A percentile compares a stretch with the other conserved stretches of the same genome.
These are phyloP conservation scores for Cytospora chrysosperma DNA, from an alignment of 2,329 filamentous ascomycete species.

Conservation along the genomic window DNA sequence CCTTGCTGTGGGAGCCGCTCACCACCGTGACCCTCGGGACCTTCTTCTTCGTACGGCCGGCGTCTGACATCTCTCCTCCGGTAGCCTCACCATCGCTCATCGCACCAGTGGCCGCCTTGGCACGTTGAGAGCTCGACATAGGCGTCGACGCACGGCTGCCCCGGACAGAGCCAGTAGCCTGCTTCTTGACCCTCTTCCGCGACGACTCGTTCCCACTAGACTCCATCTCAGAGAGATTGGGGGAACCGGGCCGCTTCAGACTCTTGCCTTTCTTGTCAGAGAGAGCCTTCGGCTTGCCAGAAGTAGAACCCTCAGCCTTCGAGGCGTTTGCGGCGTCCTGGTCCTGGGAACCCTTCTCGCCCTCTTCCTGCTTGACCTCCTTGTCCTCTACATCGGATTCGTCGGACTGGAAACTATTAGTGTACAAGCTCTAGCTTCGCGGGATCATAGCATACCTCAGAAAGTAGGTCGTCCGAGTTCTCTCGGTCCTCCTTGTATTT, in stretches of 20 bases:
- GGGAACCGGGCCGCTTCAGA: slow-evolving; percentile 82
- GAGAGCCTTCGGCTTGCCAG: slow-evolving; percentile 43
- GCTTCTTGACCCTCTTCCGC: slow-evolving; percentile 73
- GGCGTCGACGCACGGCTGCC: slow-evolving; percentile 58
- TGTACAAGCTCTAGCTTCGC: slow-evolving; percentile 16
- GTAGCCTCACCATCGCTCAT: slow-evolving; percentile 73
- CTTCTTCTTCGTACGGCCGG: slow-evolving; percentile 52
- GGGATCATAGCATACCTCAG: slow-evolving; percentile 31
- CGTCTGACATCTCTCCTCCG: slow-evolving; percentile 65
- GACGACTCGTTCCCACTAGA: slow-evolving; percentile 88
- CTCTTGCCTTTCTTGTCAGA: slow-evolving; percentile 58
- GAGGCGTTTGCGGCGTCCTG: slow-evolving; percentile 54
- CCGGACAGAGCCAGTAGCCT: slow-evolving; percentile 46
- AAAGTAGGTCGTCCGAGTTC: slow-evolving; percentile 37
- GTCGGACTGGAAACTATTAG: slow-evolving; percentile 43
- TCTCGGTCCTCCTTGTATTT: slow-evolving; percentile 72
- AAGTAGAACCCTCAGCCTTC: slow-evolving; percentile 60
- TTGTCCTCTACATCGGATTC: slow-evolving; percentile 54
- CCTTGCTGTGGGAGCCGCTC: slow-evolving; percentile 41
- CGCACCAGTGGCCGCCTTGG: slow-evolving; percentile 53
- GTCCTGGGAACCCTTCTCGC: slow-evolving; percentile 45
- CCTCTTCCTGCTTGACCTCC: slow-evolving; percentile 51
- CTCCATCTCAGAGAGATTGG: slow-evolving; percentile 70
- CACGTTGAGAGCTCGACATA: slow-evolving; percentile 45
- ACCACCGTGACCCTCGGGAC: slow-evolving; percentile 49